These are phyloP conservation scores for Ogataea nakhonphanomensis DNA, from an alignment of 805 yeast species.

Conservation along the genomic window DNA sequence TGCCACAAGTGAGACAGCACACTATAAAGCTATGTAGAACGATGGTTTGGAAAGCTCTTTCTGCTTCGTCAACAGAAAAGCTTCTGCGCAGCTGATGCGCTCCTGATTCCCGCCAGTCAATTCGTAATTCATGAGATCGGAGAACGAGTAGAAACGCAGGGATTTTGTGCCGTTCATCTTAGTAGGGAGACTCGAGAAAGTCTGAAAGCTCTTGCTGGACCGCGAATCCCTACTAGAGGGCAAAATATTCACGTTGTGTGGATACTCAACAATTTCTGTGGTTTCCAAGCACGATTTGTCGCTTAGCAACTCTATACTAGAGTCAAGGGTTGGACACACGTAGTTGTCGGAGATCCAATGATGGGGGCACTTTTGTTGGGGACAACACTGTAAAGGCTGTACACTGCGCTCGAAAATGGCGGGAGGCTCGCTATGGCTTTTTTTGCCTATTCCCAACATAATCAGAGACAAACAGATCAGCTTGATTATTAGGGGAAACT, in stretches of 20 bases:
- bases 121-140: slow-evolving; percentile 31
- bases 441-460: neutral
- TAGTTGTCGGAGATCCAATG: slow-evolving; percentile 54
- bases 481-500: neutral
- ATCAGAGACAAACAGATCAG: neutral
- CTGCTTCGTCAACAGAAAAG: slow-evolving; percentile 4
- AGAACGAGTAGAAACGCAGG: slow-evolving; percentile 32
- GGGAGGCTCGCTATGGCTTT: neutral
- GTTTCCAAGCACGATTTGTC: slow-evolving; percentile 60
- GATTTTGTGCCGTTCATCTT: slow-evolving; percentile 15
- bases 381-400: slow-evolving; percentile 1
- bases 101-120: slow-evolving; percentile 1
- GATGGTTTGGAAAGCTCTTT: slow-evolving; percentile 5
- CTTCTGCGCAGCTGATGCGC: slow-evolving; percentile 5
- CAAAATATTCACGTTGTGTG: slow-evolving; percentile 15
- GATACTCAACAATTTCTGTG: slow-evolving; percentile 59
- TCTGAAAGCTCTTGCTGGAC: neutral
- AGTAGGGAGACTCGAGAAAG: neutral
- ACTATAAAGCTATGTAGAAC: slow-evolving; percentile 5
- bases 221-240: slow-evolving; percentile 1
- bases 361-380: slow-evolving; percentile 3
- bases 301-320: slow-evolving; percentile 63
- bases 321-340: slow-evolving; percentile 81
- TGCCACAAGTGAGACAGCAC: neutral
- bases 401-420: slow-evolving; percentile 17